Conservation (phyloP, 495 filamentous ascomycete species). For the Lophium mytilinum region DNA sequence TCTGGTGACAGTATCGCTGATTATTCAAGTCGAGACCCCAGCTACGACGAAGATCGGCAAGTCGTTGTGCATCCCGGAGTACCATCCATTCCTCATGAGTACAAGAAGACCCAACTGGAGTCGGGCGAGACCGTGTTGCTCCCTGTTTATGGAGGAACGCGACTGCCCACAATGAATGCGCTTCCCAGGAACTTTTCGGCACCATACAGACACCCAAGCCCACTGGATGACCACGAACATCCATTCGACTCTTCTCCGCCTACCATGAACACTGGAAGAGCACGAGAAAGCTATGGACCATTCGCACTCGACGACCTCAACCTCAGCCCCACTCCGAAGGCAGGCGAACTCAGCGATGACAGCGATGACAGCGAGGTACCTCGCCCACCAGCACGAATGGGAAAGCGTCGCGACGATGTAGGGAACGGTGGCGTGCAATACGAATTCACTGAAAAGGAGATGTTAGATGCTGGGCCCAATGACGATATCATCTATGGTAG, state of each 20-base stretch:
- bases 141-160: slow-evolving; percentile 14
- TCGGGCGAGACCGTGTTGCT: slow-evolving; percentile 1
- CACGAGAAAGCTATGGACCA: neutral
- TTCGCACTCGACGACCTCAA: neutral
- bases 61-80: neutral
- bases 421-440: neutral
- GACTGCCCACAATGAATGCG: slow-evolving; percentile 19
- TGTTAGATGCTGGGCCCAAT: slow-evolving; percentile 18
- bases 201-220: slow-evolving; percentile 28
- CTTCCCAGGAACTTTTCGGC: neutral
- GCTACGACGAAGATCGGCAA: neutral
- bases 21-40: slow-evolving; percentile 8
- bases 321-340: neutral
- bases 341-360: neutral
- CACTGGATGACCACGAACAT: slow-evolving; percentile 24
- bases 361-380: neutral
- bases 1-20: slow-evolving; percentile 16
- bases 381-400: neutral
- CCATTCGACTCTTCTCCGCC: slow-evolving; percentile 27
- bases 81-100: neutral
- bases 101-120: neutral
- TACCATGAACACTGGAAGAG: neutral
- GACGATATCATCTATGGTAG: slow-evolving; percentile 21
- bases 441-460: slow-evolving; percentile 12
- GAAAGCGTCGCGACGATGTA: neutral